A percentile compares a stretch with the other conserved stretches of the same genome.
phyloP scores from a whole-genome alignment of 75 land plant genomes.

The Adiantum capillusveneris region DNA sequence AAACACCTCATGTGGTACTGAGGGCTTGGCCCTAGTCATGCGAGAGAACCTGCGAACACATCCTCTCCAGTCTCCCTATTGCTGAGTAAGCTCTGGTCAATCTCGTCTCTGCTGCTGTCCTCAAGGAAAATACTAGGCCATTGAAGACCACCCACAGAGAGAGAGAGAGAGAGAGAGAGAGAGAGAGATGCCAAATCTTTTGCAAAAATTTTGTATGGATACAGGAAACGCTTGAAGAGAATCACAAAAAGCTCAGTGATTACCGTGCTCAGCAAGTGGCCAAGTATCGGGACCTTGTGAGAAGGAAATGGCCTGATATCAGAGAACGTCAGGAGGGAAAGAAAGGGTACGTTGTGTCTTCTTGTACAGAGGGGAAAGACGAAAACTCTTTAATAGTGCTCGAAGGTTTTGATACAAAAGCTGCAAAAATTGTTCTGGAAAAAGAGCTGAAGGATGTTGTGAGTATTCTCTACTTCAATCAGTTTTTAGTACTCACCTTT shows the following conservation, averaged over 20 bases:
- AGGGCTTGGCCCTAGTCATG: too few relatives aligned
- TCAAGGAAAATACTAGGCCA: too few relatives aligned
- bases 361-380: not conserved
- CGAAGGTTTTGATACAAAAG: slow-evolving; percentile 59
- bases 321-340: slow-evolving; percentile 8
- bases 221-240: slow-evolving; percentile 61
- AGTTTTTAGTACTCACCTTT: too few relatives aligned
- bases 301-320: slow-evolving; percentile 48
- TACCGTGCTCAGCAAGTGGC: slow-evolving; percentile 46
- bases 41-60: too few relatives aligned
- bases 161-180: too few relatives aligned
- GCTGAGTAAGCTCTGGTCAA: too few relatives aligned
- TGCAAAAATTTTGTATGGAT: too few relatives aligned
- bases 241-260: slow-evolving; percentile 48
- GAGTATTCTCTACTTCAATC: slow-evolving; percentile 19
- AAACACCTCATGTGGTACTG: too few relatives aligned
- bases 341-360: slow-evolving; percentile 13
- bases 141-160: too few relatives aligned
- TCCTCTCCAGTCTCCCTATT: too few relatives aligned
- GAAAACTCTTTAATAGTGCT: slow-evolving; percentile 26
- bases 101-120: too few relatives aligned
- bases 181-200: too few relatives aligned
- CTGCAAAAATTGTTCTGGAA: slow-evolving; percentile 67
- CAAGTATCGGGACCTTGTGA: slow-evolving; percentile 42
- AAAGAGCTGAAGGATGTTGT: slow-evolving; percentile 91